phyloP scores from a whole-genome alignment of 176 grass and related monocot species.

The Puya raimondii region DNA sequence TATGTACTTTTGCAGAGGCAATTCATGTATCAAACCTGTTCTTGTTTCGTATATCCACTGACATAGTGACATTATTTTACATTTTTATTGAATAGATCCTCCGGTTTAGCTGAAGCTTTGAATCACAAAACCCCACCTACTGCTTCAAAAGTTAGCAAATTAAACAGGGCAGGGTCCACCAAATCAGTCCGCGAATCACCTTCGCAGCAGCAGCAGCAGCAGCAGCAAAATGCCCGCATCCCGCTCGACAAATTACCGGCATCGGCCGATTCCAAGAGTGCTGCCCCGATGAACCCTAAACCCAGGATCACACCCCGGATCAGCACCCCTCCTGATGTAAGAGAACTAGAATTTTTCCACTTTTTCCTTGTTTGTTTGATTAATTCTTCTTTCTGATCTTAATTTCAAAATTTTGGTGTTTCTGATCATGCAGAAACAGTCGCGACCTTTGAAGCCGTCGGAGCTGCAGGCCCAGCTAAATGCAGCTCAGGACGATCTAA shows the following conservation, averaged over 20 bases:
- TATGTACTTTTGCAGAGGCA: background rate
- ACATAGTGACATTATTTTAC: too few species aligned
- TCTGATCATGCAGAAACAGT: conserved; percentile 41
- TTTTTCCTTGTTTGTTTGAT: background rate
- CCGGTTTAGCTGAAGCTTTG: conserved; percentile 28
- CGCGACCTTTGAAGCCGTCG: conserved; percentile 29
- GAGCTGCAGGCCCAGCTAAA: conserved; percentile 53
- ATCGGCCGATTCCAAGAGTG: conserved; percentile 37
- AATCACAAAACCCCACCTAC: conserved; percentile 23
- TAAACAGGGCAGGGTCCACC: conserved; percentile 26
- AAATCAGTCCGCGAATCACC: conserved; percentile 28
- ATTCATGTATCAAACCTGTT: too few species aligned
- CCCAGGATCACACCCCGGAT: conserved; percentile 31
- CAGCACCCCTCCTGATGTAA: conserved; percentile 30
- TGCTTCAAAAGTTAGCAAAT: conserved; percentile 39
- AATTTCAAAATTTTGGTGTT: background rate
- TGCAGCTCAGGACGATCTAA: conserved; percentile 44
- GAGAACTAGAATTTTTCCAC: background rate
- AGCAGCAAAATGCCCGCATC: conserved; percentile 21
- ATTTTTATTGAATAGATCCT: conserved; percentile 18
- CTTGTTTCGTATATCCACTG: background rate
- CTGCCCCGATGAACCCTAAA: conserved; percentile 22
- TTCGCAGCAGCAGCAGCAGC: conserved; percentile 16
- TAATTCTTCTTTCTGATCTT: background rate
- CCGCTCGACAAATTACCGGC: conserved; percentile 34